Base-by-base conservation (phyloP, 2,329 filamentous ascomycete genomes). In the Scopulariopsis brevicaulis region DNA sequence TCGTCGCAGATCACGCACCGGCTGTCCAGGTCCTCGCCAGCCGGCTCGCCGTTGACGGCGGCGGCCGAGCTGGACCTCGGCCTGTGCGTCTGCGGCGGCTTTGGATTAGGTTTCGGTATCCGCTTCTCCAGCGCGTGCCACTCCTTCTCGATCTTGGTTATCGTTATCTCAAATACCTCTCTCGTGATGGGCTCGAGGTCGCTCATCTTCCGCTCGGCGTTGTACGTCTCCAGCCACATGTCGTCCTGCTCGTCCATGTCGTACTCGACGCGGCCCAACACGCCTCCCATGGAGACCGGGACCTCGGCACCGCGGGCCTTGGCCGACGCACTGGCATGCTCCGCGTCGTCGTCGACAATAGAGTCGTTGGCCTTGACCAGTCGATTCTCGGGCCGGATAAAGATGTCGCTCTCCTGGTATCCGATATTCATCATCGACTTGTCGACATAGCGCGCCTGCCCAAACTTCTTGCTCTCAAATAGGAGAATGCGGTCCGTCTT, bases 241-340 rank as follows among this genome's bases (percentile, higher is more conserved):
- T 96, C 91, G 69, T 99, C 94, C 68, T 99, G 94, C 72, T 99
- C 94, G 67, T 99, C 94, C 94, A 99, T 99, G 70, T 99, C 94
- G 69, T 99, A 99, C 69, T 99, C 94, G 22, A 99, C 94, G 59
- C 90, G 85, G 14, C 90, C 90, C 46, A 95, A 80, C 40, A 69
- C 67, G 2, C 71, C 71, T 34, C 56, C 56, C 56, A 58, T 58
- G 20, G 56, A 58, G 48, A 53, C n/a, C 6, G 25, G 35, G 1
- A 46, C 28, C 6, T 58, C 56, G 14, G 12, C 53, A 14, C 55
- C 48, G 5, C 73, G 71, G 15, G 60, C 58, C 10, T 61, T 59
- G 5, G 62, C 60, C 25, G 68, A 63, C n/a, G 15, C 46, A 2
- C 32, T 25, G 2, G 72, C 69, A 52, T 76, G 71, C 22, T 85